Evolutionary conservation across 805 yeast species (phyloP), one percentile per base, ranked within the genome.

Genomic region (Ogataea angusta): DNA sequence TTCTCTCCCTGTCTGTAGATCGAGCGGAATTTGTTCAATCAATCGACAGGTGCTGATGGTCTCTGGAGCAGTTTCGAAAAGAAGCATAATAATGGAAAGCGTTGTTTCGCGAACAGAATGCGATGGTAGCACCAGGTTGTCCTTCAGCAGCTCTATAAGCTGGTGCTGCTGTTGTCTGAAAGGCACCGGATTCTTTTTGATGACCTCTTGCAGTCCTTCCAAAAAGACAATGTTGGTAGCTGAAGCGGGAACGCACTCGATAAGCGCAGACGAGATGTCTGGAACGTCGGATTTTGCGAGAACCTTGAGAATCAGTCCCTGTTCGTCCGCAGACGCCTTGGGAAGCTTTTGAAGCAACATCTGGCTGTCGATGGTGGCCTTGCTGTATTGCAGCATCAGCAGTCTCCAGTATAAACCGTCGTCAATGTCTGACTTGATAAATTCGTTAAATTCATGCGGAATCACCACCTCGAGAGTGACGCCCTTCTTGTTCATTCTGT

Each of bases 1-100:
- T 52, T 85, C 95, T 63, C 97, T 78, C 2, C 85, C 83, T 42
- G 78, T 78, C 10, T 75, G 66, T 13, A 89, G 62, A n/a, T 75
- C 75, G 36, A 82, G 67, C 0, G 95, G 95, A 6, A 82, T 73
- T 43, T 80, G 77, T 57, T 88, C 96, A 34, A 90, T 75, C 2
- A 76, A 53, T 36, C 70, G 63, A 45, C 82, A 74, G 37, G 74
- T 77, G n/a, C 40, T 39, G 14, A 61, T 35, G 1, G 51, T 37
- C 19, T 51, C 57, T 5, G 62, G 60, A 6, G 45, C 42, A 10
- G 70, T 49, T 0, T 62, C 53, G 3, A 60, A 56, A 5, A 82
- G 51, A 25, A 79, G 56, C n/a, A 69, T 63, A n/a, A 82, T 63
- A 1, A 53, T 34, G 45, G 48, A 47, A 13, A 61, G 46, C 5